These are phyloP conservation scores for Nannizzia gypsea DNA, from an alignment of 2,329 filamentous ascomycete species.

Conservation along the genomic window DNA sequence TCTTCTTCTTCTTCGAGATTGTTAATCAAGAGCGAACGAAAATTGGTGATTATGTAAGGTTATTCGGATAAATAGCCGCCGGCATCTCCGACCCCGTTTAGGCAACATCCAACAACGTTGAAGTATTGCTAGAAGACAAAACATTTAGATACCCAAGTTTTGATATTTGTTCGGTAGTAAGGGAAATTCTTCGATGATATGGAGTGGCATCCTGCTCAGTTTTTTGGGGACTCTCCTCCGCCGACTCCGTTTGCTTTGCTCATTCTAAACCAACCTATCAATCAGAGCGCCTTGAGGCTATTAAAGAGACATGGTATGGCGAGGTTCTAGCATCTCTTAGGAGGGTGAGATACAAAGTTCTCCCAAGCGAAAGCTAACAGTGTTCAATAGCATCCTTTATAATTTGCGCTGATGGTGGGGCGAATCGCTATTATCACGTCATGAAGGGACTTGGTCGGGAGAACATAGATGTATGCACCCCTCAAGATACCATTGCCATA, in stretches of 20 bases:
- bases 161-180: not conserved
- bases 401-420: constrained; percentile 84
- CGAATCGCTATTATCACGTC: constrained; percentile 58
- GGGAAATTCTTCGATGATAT: constrained; percentile 12
- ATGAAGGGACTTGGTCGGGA: constrained; percentile 25
- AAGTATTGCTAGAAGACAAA: not conserved
- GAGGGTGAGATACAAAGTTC: not conserved
- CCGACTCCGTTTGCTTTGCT: constrained; percentile 39
- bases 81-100: not conserved
- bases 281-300: constrained; percentile 29
- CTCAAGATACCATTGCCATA: not conserved
- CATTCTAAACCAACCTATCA: constrained; percentile 51
- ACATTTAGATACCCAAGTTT: not conserved
- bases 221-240: constrained; percentile 24
- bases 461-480: constrained; percentile 22
- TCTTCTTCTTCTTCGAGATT: not conserved
- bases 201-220: constrained; percentile 33
- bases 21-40: constrained; percentile 3
- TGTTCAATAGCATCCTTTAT: constrained; percentile 45
- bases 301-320: constrained; percentile 27
- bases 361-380: not conserved
- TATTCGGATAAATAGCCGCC: not conserved
- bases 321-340: not conserved
- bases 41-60: constrained; percentile 5
- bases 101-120: not conserved